Evolutionary conservation across 2,329 filamentous ascomycete species (phyloP).

Genomic region (Calonectria crousiana): DNA sequence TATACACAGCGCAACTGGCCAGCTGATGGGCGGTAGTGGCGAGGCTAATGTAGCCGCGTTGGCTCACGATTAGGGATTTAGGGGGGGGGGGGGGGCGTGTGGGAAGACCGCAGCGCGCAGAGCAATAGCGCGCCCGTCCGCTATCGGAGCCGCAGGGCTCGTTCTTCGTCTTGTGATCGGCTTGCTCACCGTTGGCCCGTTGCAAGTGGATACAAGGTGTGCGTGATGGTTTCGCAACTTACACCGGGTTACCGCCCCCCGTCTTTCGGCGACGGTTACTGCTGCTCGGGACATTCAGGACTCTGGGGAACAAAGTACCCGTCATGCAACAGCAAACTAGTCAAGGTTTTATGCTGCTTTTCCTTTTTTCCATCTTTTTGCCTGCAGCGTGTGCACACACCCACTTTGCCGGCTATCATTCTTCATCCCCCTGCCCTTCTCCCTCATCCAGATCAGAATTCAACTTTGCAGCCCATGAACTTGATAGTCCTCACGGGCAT

Average conservation of each 20-base stretch:
- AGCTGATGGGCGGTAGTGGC: conserved; percentile 10
- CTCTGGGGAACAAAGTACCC: conserved; percentile 8
- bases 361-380: neutral
- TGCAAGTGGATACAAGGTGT: conserved; percentile 24
- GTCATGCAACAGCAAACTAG: neutral
- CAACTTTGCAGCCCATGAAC: neutral
- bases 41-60: conserved; percentile 14
- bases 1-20: conserved; percentile 17
- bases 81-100: neutral
- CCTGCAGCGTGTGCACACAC: neutral
- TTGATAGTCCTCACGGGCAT: neutral
- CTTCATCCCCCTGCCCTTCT: neutral
- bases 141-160: conserved; percentile 22
- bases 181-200: conserved; percentile 28
- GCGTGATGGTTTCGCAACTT: conserved; percentile 13
- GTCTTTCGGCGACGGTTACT: conserved; percentile 19
- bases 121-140: conserved; percentile 16
- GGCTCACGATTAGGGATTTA: neutral
- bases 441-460: neutral
- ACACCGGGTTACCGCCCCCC: conserved; percentile 22
- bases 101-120: neutral
- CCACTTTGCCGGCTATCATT: neutral
- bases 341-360: conserved; percentile 1
- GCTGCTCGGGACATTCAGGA: conserved; percentile 1
- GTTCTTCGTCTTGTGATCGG: conserved; percentile 22